These are phyloP conservation scores for Pulveroboletus ravenelii DNA, from an alignment of 768 basidiomycete genomes.

Conservation along the genomic window DNA sequence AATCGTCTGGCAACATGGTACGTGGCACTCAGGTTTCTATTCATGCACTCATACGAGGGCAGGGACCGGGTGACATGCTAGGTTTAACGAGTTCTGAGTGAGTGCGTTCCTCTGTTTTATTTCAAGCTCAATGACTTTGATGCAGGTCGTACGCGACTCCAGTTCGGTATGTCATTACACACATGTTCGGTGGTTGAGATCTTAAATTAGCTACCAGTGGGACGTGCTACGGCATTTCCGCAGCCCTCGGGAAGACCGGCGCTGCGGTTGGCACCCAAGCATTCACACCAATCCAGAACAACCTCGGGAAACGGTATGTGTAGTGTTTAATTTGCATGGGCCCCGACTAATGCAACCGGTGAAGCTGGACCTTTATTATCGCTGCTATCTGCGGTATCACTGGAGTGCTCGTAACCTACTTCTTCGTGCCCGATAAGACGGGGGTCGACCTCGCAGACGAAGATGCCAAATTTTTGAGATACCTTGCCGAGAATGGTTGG, in stretches of 20 bases:
- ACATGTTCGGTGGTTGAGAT: neutral
- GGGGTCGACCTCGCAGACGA: constrained; percentile 63
- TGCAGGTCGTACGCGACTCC: constrained; percentile 58
- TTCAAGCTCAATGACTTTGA: constrained; percentile 2
- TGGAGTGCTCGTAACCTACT: constrained; percentile 62
- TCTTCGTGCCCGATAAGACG: constrained; percentile 66
- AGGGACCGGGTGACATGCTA: constrained; percentile 72
- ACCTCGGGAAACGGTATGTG: constrained; percentile 59
- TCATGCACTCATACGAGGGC: constrained; percentile 8
- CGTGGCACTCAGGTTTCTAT: constrained; percentile 6
- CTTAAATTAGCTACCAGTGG: constrained; percentile 36
- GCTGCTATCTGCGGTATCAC: constrained; percentile 62
- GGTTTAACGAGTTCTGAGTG: constrained; percentile 64
- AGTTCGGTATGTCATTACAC: constrained; percentile 40
- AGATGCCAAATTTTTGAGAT: constrained; percentile 57
- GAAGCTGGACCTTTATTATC: constrained; percentile 64
- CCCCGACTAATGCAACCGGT: neutral
- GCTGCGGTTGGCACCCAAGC: constrained; percentile 70
- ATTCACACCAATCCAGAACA: constrained; percentile 62
- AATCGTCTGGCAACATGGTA: constrained; percentile 65
- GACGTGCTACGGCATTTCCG: constrained; percentile 65
- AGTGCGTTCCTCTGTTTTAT: constrained; percentile 22
- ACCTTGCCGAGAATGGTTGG: constrained; percentile 62
- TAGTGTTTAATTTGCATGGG: neutral
- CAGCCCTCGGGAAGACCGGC: constrained; percentile 65